phyloP scores from a whole-genome alignment of 768 basidiomycete species.

The Phanerodontia chrysosporium region DNA sequence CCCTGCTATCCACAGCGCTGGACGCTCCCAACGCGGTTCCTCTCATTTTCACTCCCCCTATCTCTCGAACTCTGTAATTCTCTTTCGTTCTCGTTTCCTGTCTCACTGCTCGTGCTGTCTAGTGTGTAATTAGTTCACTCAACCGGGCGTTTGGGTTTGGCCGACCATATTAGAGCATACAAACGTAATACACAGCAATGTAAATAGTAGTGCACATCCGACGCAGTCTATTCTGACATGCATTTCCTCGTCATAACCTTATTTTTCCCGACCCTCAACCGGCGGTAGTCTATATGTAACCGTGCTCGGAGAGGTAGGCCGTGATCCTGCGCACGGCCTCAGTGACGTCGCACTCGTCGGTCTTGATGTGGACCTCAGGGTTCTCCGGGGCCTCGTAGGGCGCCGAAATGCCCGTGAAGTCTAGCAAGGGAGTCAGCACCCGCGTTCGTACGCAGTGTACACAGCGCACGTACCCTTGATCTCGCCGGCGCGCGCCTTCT shows the following conservation, averaged over 20 bases:
- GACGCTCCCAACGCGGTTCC: neutral
- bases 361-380: slow-evolving; percentile 91
- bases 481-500: slow-evolving; percentile 91
- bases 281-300: slow-evolving; percentile 40
- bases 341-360: slow-evolving; percentile 72
- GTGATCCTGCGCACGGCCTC: slow-evolving; percentile 77
- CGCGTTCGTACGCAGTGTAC: neutral
- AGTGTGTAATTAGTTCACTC: neutral
- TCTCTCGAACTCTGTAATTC: neutral
- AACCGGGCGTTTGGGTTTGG: neutral
- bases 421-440: slow-evolving; percentile 36
- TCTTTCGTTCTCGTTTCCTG: neutral
- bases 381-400: slow-evolving; percentile 87
- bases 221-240: neutral
- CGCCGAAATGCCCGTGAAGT: slow-evolving; percentile 96
- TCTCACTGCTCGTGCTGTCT: neutral
- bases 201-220: neutral
- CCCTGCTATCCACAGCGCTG: neutral
- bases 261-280: no score
- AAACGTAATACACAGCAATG: neutral
- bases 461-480: slow-evolving; percentile 70
- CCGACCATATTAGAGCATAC: neutral
- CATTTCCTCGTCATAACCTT: neutral
- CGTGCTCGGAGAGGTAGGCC: slow-evolving; percentile 69
- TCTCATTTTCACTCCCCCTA: neutral